Evolutionary conservation across 129 eudicot genomes (phyloP).

Genomic region (Pittosporum tobira): DNA sequence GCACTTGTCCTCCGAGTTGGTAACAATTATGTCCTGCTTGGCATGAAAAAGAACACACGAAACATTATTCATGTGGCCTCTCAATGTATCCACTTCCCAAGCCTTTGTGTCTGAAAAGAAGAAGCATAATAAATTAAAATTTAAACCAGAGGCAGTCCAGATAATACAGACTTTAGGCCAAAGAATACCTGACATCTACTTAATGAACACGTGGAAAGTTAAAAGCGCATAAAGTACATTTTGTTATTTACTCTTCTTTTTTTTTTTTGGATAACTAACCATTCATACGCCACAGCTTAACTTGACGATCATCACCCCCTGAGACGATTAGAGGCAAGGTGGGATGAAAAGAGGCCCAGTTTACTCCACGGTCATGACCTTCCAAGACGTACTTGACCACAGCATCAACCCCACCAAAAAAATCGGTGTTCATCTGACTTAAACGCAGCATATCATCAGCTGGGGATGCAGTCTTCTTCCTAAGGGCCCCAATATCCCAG

Average conservation of each 20-base stretch:
- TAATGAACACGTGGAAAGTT: too few species aligned
- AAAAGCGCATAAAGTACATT: too few species aligned
- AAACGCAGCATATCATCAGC: constrained; percentile 44
- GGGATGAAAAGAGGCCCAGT: constrained; percentile 54
- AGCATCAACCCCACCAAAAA: constrained; percentile 54
- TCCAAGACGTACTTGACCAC: constrained; percentile 50
- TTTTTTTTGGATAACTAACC: constrained; percentile 17
- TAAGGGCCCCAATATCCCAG: constrained; percentile 48
- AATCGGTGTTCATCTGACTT: constrained; percentile 42
- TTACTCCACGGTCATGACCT: constrained; percentile 49
- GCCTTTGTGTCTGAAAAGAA: constrained; percentile 40
- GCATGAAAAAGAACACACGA: constrained; percentile 46
- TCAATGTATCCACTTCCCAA: constrained; percentile 54
- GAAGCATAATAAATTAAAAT: not conserved
- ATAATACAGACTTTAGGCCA: too few species aligned
- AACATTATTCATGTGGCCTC: constrained; percentile 54
- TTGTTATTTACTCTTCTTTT: too few species aligned
- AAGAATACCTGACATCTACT: too few species aligned
- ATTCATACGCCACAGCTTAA: constrained; percentile 53
- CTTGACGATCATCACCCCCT: constrained; percentile 60
- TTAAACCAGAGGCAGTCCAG: too few species aligned
- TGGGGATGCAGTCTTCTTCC: constrained; percentile 43
- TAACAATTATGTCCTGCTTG: constrained; percentile 40
- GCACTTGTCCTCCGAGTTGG: constrained; percentile 47
- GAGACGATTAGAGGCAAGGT: constrained; percentile 42